Percentiles rank a stretch among this genome's conserved stretches.
Evolutionary conservation across 257 asterid species (phyloP).

Genomic region (Solanum bukasovii): DNA sequence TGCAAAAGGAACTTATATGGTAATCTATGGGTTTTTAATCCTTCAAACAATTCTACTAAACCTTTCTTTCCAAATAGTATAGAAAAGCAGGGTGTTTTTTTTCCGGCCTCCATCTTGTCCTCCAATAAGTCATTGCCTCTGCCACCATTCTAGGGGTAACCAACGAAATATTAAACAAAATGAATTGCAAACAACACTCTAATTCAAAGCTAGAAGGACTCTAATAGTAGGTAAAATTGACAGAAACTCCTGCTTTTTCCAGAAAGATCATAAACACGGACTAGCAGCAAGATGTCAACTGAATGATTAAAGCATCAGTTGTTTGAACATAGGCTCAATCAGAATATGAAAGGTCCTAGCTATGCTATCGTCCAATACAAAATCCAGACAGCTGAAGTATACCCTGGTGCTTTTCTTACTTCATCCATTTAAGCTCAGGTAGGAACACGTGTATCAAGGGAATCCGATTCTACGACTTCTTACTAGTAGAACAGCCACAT

Average conservation of each 20-base stretch:
- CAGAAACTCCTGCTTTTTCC: not conserved
- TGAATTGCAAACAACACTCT: not conserved
- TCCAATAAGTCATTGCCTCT: not conserved
- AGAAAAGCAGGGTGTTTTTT: not conserved
- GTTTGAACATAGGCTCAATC: not conserved
- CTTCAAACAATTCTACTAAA: not conserved
- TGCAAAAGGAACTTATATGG: not conserved
- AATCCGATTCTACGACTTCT: not conserved
- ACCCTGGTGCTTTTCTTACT: not conserved
- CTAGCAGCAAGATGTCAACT: not conserved
- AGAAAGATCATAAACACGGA: not conserved
- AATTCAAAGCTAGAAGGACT: not conserved
- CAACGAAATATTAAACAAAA: not conserved
- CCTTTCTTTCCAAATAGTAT: not conserved
- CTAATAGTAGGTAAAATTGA: not conserved
- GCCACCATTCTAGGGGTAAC: not conserved
- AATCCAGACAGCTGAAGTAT: not conserved
- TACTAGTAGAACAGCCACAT: not conserved
- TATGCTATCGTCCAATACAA: not conserved
- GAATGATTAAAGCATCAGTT: not conserved
- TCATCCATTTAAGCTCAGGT: conserved; percentile 1
- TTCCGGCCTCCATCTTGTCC: not conserved
- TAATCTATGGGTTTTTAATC: not conserved
- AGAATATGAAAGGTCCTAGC: not conserved
- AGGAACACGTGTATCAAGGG: not conserved